These are phyloP conservation scores for Pseudogymnoascus sp. DNA, from an alignment of 2,329 filamentous ascomycete species.

Conservation along the genomic window DNA sequence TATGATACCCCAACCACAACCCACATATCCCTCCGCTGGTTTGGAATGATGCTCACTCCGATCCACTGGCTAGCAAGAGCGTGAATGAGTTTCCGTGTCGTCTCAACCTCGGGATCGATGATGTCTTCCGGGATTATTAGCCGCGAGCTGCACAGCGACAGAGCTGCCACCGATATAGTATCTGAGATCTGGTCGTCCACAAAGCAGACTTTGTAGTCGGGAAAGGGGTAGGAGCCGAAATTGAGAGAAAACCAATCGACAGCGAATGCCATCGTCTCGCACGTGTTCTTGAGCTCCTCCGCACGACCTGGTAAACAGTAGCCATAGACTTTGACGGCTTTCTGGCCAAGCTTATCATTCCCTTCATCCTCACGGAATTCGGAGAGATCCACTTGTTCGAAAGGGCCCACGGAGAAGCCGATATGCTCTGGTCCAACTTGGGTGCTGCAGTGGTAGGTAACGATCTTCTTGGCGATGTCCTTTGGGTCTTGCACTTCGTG, in stretches of 20 bases:
- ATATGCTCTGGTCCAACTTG: constrained; percentile 81
- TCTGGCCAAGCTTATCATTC: constrained; percentile 81
- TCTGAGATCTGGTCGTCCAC: constrained; percentile 80
- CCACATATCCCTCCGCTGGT: constrained; percentile 76
- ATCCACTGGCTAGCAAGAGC: constrained; percentile 89
- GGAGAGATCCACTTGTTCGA: constrained; percentile 84
- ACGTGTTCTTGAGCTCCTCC: constrained; percentile 80
- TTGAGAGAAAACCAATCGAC: constrained; percentile 87
- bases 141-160: constrained; percentile 81
- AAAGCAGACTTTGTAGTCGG: constrained; percentile 88
- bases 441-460: constrained; percentile 71
- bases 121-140: constrained; percentile 79
- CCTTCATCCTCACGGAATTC: constrained; percentile 86
- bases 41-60: constrained; percentile 84
- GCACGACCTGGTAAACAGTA: constrained; percentile 82
- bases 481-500: constrained; percentile 73
- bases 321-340: constrained; percentile 80
- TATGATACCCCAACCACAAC: constrained; percentile 82
- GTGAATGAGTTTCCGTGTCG: constrained; percentile 73
- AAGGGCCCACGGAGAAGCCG: constrained; percentile 88
- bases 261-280: constrained; percentile 73
- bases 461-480: constrained; percentile 77
- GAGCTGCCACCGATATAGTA: constrained; percentile 67
- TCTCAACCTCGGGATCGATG: constrained; percentile 76
- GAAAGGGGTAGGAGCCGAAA: constrained; percentile 85